Percentiles rank a stretch among this genome's conserved stretches.
Evolutionary conservation across 2,329 filamentous ascomycete species (phyloP).

Genomic region (Penicillium olsonii): DNA sequence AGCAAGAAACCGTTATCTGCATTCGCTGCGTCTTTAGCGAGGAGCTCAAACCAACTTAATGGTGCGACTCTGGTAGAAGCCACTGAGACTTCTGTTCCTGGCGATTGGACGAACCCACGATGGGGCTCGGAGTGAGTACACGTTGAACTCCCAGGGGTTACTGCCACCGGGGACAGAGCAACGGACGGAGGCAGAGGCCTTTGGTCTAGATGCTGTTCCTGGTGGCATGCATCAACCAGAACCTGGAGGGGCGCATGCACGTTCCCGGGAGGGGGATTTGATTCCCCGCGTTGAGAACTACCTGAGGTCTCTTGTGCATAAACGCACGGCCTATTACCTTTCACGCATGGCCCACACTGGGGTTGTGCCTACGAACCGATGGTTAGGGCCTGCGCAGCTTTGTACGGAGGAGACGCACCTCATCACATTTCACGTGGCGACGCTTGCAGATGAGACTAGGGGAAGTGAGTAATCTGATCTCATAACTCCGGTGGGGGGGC

Average conservation of each 20-base stretch:
- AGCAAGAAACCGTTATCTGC: constrained; percentile 34
- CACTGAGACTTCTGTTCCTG: constrained; percentile 37
- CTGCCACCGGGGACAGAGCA: not conserved
- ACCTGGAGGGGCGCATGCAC: constrained; percentile 20
- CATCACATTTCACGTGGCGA: constrained; percentile 35
- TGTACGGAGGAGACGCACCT: constrained; percentile 14
- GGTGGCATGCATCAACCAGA: constrained; percentile 23
- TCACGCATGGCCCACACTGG: constrained; percentile 30
- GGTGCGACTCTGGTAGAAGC: constrained; percentile 44
- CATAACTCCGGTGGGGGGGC: constrained; percentile 5
- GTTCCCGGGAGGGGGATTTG: not conserved
- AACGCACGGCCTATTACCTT: constrained; percentile 28
- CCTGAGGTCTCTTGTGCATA: constrained; percentile 14
- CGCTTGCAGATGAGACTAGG: constrained; percentile 29
- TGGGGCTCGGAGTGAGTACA: constrained; percentile 8
- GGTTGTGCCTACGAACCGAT: constrained; percentile 19
- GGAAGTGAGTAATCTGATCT: constrained; percentile 6
- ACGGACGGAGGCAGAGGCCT: not conserved
- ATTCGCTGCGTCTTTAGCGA: constrained; percentile 42
- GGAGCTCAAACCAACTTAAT: constrained; percentile 51
- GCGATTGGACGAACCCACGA: constrained; percentile 20
- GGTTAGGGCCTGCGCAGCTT: not conserved
- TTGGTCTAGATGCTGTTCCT: constrained; percentile 16
- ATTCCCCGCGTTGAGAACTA: not conserved
- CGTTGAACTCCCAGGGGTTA: not conserved